Evolutionary conservation across 2,329 filamentous ascomycete species (phyloP).

Genomic region (Alternaria novae-zelandiae): DNA sequence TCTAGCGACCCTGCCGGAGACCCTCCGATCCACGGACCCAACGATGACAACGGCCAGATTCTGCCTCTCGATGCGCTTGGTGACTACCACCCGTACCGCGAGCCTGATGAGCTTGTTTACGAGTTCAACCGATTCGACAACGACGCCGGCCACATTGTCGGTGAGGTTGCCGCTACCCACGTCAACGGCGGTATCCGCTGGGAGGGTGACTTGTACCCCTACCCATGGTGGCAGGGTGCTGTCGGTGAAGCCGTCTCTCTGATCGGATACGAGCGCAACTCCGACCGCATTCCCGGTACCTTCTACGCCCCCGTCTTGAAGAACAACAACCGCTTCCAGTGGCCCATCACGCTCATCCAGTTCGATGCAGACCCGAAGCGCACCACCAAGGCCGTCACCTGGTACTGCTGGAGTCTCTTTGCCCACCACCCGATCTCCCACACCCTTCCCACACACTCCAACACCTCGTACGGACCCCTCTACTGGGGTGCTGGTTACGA

Average conservation of each 20-base stretch:
- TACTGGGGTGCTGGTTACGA: conserved; percentile 56
- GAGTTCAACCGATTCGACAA: conserved; percentile 54
- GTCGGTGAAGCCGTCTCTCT: conserved; percentile 71
- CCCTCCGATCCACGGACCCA: conserved; percentile 45
- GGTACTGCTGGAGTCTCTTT: conserved; percentile 51
- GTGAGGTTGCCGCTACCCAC: conserved; percentile 46
- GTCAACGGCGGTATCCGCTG: conserved; percentile 40
- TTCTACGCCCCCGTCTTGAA: conserved; percentile 43
- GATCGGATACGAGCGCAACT: conserved; percentile 70
- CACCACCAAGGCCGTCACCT: conserved; percentile 37
- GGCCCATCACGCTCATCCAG: conserved; percentile 49
- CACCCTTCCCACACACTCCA: conserved; percentile 50
- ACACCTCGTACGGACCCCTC: conserved; percentile 49
- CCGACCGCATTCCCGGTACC: conserved; percentile 62
- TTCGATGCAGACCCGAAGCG: conserved; percentile 49
- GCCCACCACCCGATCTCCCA: conserved; percentile 52
- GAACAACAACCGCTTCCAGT: conserved; percentile 46
- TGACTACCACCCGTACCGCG: conserved; percentile 55
- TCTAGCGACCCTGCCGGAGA: conserved; percentile 34
- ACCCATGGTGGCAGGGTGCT: conserved; percentile 58
- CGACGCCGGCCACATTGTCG: conserved; percentile 40
- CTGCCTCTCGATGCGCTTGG: conserved; percentile 30
- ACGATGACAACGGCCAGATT: conserved; percentile 30
- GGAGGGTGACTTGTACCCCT: conserved; percentile 30
- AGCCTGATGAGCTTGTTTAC: conserved; percentile 51